Evolutionary conservation across 1,284 basidiomycete genomes (phyloP), one percentile per base, ranked within the genome.

Genomic region (Sutorius eximius): DNA sequence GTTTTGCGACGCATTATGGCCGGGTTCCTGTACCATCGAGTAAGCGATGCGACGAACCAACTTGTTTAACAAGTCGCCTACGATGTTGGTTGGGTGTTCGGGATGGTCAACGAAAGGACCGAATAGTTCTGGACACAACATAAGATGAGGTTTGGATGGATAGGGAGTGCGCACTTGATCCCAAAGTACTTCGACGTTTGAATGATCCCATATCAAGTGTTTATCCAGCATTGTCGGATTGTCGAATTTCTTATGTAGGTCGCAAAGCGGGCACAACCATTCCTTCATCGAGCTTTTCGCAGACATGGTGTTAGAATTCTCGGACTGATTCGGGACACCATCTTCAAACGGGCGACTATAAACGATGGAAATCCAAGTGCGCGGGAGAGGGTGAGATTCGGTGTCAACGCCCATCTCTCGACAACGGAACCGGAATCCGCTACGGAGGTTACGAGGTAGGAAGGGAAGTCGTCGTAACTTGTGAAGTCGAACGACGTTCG

Each of bases 241-340:
- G 6, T 63, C 54, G 47, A 90, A 82, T 0, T 55, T 59, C 7
- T 75, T 74, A 46, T 83, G 76, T 4, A 85, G 61, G 44, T 77
- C 72, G 63, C 87, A 90, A 16, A 89, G 57, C 0, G 87, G 87
- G 62, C 87, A 90, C 33, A 67, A 52, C 80, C 83, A 86, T 3
- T 68, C 58, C 16, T 56, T 56, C 61, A 71, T 64, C n/a, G 51
- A 60, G 33, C 58, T 63, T 44, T 34, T 62, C 42, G 54, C 47
- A 15, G 40, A 49, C 18, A 36, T 42, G 11, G 44, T n/a, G 11
- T 34, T 49, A 41, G 30, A 15, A 12, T 37, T 38, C 43, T 10
- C 57, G 12, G 33, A 53, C n/a, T 24, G 33, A 58, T 9, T 53
- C 42, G 47, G 15, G 55, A 48, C 12, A 52, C 22, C 12, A 18